These are phyloP conservation scores for Lentinula novae-zelandiae DNA, from an alignment of 1,284 basidiomycete species.

Conservation along the genomic window DNA sequence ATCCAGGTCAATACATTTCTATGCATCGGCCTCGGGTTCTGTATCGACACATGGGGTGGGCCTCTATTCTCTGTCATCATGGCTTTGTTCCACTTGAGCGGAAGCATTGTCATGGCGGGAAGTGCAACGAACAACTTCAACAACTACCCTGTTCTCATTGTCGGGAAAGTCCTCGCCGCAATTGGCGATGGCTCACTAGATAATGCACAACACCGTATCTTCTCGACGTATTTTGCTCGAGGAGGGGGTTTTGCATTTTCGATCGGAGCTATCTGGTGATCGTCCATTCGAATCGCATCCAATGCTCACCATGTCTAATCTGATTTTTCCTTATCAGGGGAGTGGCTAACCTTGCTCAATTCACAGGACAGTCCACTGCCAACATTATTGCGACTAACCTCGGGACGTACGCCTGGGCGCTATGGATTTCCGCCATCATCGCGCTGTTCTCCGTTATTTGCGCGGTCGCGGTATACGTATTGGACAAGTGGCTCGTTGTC, in stretches of 20 bases:
- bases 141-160: constrained; percentile 37
- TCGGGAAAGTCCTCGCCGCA: constrained; percentile 40
- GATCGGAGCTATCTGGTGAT: constrained; percentile 24
- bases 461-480: constrained; percentile 32
- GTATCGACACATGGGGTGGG: constrained; percentile 42
- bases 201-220: constrained; percentile 44
- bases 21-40: constrained; percentile 38
- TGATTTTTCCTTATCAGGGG: constrained; percentile 22
- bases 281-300: neutral
- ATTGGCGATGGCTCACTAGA: constrained; percentile 43
- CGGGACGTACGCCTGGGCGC: constrained; percentile 38
- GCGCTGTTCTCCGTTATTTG: constrained; percentile 37
- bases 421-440: constrained; percentile 41
- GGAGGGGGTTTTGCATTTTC: constrained; percentile 40
- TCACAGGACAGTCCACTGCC: constrained; percentile 33
- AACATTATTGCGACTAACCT: constrained; percentile 38
- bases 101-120: constrained; percentile 32
- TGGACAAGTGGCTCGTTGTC: constrained; percentile 35
- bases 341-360: constrained; percentile 40
- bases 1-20: constrained; percentile 40
- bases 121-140: constrained; percentile 37
- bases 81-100: constrained; percentile 4
- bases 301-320: neutral
- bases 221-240: constrained; percentile 42
- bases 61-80: constrained; percentile 34